Base-by-base conservation (phyloP, 768 basidiomycete genomes). In the Gymnopilus junonius region DNA sequence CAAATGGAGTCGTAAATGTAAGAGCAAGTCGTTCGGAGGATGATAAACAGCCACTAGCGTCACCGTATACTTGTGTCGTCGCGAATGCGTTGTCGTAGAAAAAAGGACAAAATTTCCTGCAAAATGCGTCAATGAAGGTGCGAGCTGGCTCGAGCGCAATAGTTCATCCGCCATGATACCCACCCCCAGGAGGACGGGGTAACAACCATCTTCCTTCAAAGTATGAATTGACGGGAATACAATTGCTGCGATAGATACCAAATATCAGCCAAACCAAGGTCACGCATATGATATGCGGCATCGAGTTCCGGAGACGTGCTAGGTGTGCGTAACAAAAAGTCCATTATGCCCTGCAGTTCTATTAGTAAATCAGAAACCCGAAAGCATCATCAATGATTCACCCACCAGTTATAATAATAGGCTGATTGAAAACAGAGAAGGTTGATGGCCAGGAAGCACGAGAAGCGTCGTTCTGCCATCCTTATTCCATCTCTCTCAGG, bases 11-110 rank as follows among this genome's bases (percentile, higher is more conserved):
- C 48, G 17, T 51, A 7, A 27, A 51, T 17, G 27, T 15, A 27
- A n/a, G n/a, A n/a, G n/a, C n/a, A n/a, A 48, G 48, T 31, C 17
- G 17, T 51, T 51, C 48, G 48, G 48, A 29, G 0, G 29, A 51
- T 51, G 48, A 51, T 29, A 51, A 51, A 51, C 48, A 17, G n/a
- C n/a, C n/a, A n/a, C n/a, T n/a, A n/a, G 48, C 48, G 48, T 51
- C 29, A 51, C 31, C 32, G 32, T 17, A 51, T 51, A 29, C 15
- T 17, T 51, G n/a, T 7, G 11, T 48, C 21, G 45, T 48, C 11
- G 45, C 8, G 8, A 15, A 21, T 48, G 8, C 29, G 32, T n/a
- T 32, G 31, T 51, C 29, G 48, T 51, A 5, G 48, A 51, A 29
- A 51, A 12, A 32, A 31, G 48, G 48, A 27, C 7, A 32, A 20